phyloP scores from a whole-genome alignment of 2,329 filamentous ascomycete genomes.

The Clarireedia monteithiana region DNA sequence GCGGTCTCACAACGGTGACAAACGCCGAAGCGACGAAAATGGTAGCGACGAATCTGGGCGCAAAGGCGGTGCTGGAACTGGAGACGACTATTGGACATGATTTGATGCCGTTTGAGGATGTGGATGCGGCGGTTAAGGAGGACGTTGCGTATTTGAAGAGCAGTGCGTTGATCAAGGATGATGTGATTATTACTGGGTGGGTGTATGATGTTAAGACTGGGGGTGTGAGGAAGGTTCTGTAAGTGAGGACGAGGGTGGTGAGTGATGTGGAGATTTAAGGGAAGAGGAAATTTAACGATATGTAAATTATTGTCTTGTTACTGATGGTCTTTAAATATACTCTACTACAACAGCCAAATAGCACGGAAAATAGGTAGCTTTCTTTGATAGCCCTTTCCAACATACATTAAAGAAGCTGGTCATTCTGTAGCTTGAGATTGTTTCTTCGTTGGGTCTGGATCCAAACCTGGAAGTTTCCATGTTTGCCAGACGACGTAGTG shows the following conservation, averaged over 20 bases:
- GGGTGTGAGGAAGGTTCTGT: constrained; percentile 44
- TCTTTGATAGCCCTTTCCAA: too few species aligned
- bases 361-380: too few species aligned
- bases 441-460: too few species aligned
- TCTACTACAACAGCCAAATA: too few species aligned
- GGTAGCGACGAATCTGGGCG: constrained; percentile 50
- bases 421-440: too few species aligned
- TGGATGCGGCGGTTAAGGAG: constrained; percentile 55
- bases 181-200: constrained; percentile 61
- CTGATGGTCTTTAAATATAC: too few species aligned
- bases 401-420: too few species aligned
- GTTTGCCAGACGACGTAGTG: too few species aligned
- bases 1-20: constrained; percentile 64
- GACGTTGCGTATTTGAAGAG: constrained; percentile 58
- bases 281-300: too few species aligned
- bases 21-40: constrained; percentile 47
- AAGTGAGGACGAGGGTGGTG: neutral
- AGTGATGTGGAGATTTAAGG: neutral
- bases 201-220: constrained; percentile 73
- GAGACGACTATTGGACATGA: constrained; percentile 14
- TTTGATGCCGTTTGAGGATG: constrained; percentile 43
- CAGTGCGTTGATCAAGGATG: constrained; percentile 50
- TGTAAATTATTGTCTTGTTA: too few species aligned
- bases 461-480: too few species aligned
- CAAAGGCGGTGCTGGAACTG: constrained; percentile 35